Evolutionary conservation across 106 monocot genomes (phyloP).

Genomic region (Dendrobium chrysotoxum): DNA sequence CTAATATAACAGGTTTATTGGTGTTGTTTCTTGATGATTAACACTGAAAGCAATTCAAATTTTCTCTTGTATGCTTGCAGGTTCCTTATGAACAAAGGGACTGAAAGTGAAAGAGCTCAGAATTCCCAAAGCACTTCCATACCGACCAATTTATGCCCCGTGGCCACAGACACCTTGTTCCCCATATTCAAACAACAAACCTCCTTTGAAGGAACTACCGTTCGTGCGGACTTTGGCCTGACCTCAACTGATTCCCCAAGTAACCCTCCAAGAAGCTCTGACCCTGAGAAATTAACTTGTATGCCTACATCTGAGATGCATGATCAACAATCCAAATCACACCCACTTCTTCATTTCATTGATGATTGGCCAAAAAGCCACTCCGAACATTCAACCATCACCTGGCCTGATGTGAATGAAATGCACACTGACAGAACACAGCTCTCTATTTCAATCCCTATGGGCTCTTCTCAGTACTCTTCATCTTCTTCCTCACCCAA

Average conservation of each 20-base stretch:
- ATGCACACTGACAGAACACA: slow-evolving; percentile 50
- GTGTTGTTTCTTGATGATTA: not conserved
- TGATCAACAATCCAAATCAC: slow-evolving; percentile 22
- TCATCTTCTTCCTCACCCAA: slow-evolving; percentile 42
- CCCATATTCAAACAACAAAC: slow-evolving; percentile 26
- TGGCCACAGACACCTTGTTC: slow-evolving; percentile 10
- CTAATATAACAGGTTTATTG: not conserved
- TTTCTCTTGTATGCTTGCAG: slow-evolving; percentile 23
- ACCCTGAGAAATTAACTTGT: slow-evolving; percentile 22
- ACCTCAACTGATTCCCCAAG: slow-evolving; percentile 11
- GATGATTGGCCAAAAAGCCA: slow-evolving; percentile 45
- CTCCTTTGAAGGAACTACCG: slow-evolving; percentile 25
- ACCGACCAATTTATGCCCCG: slow-evolving; percentile 7
- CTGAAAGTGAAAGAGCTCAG: slow-evolving; percentile 1
- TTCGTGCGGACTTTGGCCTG: slow-evolving; percentile 17
- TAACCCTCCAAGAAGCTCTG: slow-evolving; percentile 17
- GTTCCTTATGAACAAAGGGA: slow-evolving; percentile 46
- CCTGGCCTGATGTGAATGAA: not conserved
- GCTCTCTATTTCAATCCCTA: slow-evolving; percentile 79
- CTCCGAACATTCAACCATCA: not conserved
- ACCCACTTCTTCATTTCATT: slow-evolving; percentile 52
- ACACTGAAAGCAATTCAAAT: not conserved
- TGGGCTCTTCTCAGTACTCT: slow-evolving; percentile 42
- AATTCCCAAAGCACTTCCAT: slow-evolving; percentile 16
- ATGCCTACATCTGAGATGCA: not conserved